A percentile compares a stretch with the other conserved stretches of the same genome.
Evolutionary conservation across 352 stramenopile species (phyloP).

Genomic region (Pythium oligandrum): DNA sequence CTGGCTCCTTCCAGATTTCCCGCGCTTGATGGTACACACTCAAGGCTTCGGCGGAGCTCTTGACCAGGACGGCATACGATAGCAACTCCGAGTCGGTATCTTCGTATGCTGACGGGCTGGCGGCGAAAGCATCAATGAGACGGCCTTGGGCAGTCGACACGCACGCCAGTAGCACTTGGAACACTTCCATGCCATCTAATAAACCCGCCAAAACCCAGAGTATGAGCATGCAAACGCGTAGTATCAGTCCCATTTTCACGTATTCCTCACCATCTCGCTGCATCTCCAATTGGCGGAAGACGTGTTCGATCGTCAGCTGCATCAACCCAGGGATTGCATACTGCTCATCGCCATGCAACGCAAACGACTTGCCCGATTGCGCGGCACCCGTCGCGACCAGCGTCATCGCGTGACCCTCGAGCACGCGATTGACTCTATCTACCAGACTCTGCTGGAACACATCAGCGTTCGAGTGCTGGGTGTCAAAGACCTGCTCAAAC

Average conservation of each 20-base stretch:
- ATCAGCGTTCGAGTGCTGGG: constrained; percentile 23
- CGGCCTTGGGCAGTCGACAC: no score
- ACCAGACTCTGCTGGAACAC: constrained; percentile 47
- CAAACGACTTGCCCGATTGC: constrained; percentile 51
- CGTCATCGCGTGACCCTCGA: constrained; percentile 30
- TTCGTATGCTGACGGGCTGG: no score
- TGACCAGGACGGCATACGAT: constrained; percentile 21
- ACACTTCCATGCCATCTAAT: constrained; percentile 1
- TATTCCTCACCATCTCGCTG: background rate
- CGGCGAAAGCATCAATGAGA: no score
- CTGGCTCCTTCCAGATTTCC: background rate
- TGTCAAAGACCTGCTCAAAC: constrained; percentile 70
- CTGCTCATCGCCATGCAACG: constrained; percentile 42
- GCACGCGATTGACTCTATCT: constrained; percentile 16
- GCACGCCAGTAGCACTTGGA: constrained; percentile 8
- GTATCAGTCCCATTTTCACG: no score
- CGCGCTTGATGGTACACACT: constrained; percentile 28
- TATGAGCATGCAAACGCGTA: no score
- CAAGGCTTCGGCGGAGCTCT: constrained; percentile 26
- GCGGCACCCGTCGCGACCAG: constrained; percentile 42
- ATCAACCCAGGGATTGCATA: constrained; percentile 11
- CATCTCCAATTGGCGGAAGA: constrained; percentile 8
- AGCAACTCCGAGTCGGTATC: constrained; percentile 11
- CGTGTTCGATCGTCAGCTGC: constrained; percentile 11
- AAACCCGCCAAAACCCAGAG: no score